Evolutionary conservation across 176 grass and related monocot genomes (phyloP).

Genomic region (Aegilops sharonensis): DNA sequence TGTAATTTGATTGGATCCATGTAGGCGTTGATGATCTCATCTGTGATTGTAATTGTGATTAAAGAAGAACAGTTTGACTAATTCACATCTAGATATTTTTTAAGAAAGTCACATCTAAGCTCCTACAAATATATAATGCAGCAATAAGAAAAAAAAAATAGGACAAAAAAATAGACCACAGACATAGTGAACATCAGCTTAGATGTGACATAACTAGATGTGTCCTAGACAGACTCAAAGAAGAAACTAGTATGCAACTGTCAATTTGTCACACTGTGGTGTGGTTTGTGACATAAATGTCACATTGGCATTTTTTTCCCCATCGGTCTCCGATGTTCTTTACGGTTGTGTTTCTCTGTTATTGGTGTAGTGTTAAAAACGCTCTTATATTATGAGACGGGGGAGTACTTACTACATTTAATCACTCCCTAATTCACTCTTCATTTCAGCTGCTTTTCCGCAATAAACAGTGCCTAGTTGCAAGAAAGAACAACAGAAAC

Average conservation of each 20-base stretch:
- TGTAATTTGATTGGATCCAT: conserved; percentile 34
- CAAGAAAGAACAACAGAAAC: not conserved
- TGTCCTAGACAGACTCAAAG: too few relatives aligned
- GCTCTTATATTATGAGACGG: too few relatives aligned
- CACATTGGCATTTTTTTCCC: not conserved
- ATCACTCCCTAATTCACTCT: not conserved
- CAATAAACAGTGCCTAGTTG: not conserved
- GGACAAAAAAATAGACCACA: too few relatives aligned
- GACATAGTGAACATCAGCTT: too few relatives aligned
- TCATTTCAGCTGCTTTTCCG: not conserved
- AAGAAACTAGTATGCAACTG: not conserved
- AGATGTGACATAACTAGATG: too few relatives aligned
- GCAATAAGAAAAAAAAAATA: too few relatives aligned
- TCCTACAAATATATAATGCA: too few relatives aligned
- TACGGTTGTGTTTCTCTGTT: not conserved
- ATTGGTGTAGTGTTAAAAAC: not conserved
- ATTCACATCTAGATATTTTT: too few relatives aligned
- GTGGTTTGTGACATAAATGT: not conserved
- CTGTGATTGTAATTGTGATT: conserved; percentile 1
- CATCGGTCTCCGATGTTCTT: not conserved
- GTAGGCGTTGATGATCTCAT: not conserved
- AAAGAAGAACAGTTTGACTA: too few relatives aligned
- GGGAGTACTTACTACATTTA: not conserved
- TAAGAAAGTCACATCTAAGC: too few relatives aligned
- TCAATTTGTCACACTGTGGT: not conserved